Base-by-base conservation (phyloP, 2,329 filamentous ascomycete species). In the Aspergillus nomiae region DNA sequence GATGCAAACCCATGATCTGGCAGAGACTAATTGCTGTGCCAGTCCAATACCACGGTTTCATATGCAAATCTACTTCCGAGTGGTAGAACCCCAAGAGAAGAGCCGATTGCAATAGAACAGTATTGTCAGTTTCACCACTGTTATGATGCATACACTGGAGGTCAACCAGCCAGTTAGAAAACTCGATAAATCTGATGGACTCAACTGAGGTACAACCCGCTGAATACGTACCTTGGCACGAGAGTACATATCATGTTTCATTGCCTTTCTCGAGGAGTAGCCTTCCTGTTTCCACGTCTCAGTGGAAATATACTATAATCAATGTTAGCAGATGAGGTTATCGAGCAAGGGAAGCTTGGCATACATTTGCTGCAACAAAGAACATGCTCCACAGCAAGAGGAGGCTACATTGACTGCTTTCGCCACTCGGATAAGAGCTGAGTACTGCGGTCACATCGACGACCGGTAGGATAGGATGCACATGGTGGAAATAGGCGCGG, bases 1-100 rank as follows among this genome's bases (percentile, higher is more conserved):
- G 76, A 65, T 83, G 80, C 0, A 83, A 70, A 0, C 81, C 81
- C 2, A 81, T 73, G 4, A 77, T 78, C 32, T 82, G 80, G 19
- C 76, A 78, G 3, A 82, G 72, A 32, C 72, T 75, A 56, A 82
- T 78, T 6, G 81, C 80, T 28, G 80, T 73, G n/a, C 81, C 79
- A 4, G 76, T 78, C 80, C 81, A 83, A 60, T 82, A 79, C 80
- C 80, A 83, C 0, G 80, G 76, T 11, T 80, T 77, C 10, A 73
- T 74, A 14, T 79, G 74, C 56, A 82, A 78, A 55, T 82, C 77
- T 0, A 76, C 70, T 43, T 80, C 76, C 0, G 76, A 76, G 56
- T 80, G 80, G 74, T 77, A 83, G 59, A 80, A 81, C 9, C 76
- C 76, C 58, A 83, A 70, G 0, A 83, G 63, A 1, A 83, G 72